Evolutionary conservation across 1,284 basidiomycete species (phyloP).

Genomic region (Jaminaea rosea): DNA sequence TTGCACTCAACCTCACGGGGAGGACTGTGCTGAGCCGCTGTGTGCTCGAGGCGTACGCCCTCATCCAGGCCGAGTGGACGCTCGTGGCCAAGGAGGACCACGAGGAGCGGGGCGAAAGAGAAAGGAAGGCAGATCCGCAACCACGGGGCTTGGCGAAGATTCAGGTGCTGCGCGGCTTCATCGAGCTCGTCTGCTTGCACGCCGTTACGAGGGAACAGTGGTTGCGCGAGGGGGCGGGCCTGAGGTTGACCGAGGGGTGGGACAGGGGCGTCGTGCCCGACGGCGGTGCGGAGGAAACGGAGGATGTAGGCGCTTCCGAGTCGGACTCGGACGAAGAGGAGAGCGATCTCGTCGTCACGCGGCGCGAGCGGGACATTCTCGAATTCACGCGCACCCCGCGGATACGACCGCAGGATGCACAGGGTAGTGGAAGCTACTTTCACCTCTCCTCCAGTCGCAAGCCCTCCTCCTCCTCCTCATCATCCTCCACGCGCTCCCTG

Average conservation of each 20-base stretch:
- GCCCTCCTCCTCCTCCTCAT: background rate
- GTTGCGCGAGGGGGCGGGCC: constrained; percentile 32
- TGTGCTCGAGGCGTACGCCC: constrained; percentile 28
- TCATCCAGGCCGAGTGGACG: constrained; percentile 41
- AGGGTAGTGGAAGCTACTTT: background rate
- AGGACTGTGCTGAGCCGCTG: constrained; percentile 38
- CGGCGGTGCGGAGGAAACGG: constrained; percentile 1
- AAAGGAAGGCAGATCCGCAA: constrained; percentile 14
- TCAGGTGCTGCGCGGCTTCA: constrained; percentile 34
- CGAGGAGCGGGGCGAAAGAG: constrained; percentile 16
- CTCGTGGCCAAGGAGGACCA: constrained; percentile 40
- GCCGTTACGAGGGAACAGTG: constrained; percentile 37
- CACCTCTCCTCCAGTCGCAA: background rate
- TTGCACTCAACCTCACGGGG: constrained; percentile 33
- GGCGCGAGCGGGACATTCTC: constrained; percentile 35
- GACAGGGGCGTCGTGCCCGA: background rate
- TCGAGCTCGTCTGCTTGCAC: constrained; percentile 40
- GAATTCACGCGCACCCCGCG: constrained; percentile 37
- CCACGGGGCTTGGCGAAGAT: constrained; percentile 30
- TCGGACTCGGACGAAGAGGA: constrained; percentile 25
- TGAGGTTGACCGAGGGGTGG: constrained; percentile 25
- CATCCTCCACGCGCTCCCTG: constrained; percentile 11
- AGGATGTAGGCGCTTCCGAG: constrained; percentile 9
- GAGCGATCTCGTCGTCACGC: constrained; percentile 39
- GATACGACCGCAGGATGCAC: constrained; percentile 9